These are phyloP conservation scores for Alnus rubra DNA, from an alignment of 306 rosid genomes.

Conservation along the genomic window DNA sequence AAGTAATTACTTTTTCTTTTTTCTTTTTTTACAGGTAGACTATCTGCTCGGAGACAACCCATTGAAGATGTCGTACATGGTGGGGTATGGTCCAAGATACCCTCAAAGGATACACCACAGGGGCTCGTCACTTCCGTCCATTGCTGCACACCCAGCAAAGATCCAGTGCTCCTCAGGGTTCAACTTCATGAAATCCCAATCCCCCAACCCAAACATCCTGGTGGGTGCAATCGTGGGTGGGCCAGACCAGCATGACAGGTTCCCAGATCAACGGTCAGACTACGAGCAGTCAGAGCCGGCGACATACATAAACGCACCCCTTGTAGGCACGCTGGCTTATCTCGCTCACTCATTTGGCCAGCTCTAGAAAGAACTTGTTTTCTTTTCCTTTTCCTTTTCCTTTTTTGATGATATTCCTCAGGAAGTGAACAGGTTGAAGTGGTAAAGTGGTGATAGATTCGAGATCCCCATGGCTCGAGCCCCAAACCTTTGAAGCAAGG, in stretches of 20 bases:
- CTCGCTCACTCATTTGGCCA: slow-evolving; percentile 72
- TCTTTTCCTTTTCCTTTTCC: neutral
- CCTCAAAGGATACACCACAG: slow-evolving; percentile 91
- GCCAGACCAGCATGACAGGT: slow-evolving; percentile 68
- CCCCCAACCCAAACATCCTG: slow-evolving; percentile 71
- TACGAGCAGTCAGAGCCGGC: slow-evolving; percentile 87
- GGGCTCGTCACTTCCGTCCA: slow-evolving; percentile 77
- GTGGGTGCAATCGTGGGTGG: slow-evolving; percentile 86
- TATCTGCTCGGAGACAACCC: slow-evolving; percentile 92
- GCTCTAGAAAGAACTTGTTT: slow-evolving; percentile 32
- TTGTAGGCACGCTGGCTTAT: slow-evolving; percentile 70
- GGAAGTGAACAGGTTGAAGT: slow-evolving; percentile 43
- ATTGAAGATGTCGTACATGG: slow-evolving; percentile 87
- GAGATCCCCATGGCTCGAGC: slow-evolving; percentile 8
- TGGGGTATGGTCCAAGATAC: slow-evolving; percentile 81
- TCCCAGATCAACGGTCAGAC: slow-evolving; percentile 75
- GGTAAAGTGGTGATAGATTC: slow-evolving; percentile 31
- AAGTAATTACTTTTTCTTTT: neutral
- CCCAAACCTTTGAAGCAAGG: slow-evolving; percentile 35
- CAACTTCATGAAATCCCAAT: slow-evolving; percentile 51
- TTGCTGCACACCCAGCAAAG: slow-evolving; percentile 61
- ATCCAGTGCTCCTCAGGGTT: slow-evolving; percentile 82
- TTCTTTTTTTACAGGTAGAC: slow-evolving; percentile 56
- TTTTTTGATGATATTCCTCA: slow-evolving; percentile 5
- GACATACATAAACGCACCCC: slow-evolving; percentile 88